Percentiles rank a stretch among this genome's conserved stretches.
These are phyloP conservation scores for Cicer pinnatifidum DNA, from an alignment of 306 rosid genomes.

Conservation along the genomic window DNA sequence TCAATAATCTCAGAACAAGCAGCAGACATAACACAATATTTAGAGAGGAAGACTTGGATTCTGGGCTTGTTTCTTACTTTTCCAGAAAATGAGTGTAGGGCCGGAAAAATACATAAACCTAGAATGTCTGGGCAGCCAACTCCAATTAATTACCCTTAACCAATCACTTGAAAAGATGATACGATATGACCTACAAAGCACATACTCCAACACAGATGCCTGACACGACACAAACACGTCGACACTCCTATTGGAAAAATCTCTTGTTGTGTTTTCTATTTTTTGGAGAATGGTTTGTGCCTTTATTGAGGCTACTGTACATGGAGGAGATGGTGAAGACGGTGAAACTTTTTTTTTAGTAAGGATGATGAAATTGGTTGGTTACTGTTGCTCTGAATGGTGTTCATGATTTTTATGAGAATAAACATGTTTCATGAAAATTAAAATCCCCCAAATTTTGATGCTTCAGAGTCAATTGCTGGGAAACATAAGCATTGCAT, in stretches of 20 bases:
- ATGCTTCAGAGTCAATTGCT: conserved; percentile 35
- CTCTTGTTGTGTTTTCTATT: too few species aligned
- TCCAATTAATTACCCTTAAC: not conserved
- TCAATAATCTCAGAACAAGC: conserved; percentile 6
- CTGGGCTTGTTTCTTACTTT: not conserved
- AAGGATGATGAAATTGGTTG: too few species aligned
- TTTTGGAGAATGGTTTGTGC: too few species aligned
- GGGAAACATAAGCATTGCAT: conserved; percentile 28
- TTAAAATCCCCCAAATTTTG: conserved; percentile 35
- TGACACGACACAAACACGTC: too few species aligned
- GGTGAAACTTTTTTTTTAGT: too few species aligned
- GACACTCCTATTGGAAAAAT: too few species aligned
- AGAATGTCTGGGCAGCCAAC: not conserved
- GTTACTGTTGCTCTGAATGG: too few species aligned
- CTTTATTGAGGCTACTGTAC: too few species aligned
- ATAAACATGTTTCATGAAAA: conserved; percentile 36
- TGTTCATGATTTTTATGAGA: not conserved
- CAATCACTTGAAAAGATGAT: not conserved
- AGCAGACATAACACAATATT: not conserved
- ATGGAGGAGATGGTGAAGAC: too few species aligned
- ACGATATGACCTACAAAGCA: too few species aligned
- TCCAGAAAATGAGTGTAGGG: not conserved
- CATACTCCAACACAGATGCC: too few species aligned
- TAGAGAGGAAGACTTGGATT: not conserved
- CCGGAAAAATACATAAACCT: not conserved